Percentiles rank a stretch among this genome's conserved stretches.
These are phyloP conservation scores for Fusarium azukiicola DNA, from an alignment of 2,329 filamentous ascomycete species.

Conservation along the genomic window DNA sequence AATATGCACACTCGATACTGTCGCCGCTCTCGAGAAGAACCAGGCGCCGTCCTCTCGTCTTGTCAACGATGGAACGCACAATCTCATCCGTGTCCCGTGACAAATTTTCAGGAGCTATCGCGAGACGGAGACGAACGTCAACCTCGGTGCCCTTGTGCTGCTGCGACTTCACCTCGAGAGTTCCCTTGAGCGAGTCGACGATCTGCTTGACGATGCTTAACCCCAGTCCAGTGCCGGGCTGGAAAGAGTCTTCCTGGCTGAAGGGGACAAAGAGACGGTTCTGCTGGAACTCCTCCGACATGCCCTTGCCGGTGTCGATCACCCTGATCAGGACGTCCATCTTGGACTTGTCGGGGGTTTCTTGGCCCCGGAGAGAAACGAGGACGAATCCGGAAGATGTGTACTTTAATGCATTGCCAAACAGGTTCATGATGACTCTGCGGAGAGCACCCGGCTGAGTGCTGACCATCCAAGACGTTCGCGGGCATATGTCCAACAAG, in stretches of 20 bases:
- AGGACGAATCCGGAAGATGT: constrained; percentile 74
- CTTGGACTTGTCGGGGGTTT: constrained; percentile 44
- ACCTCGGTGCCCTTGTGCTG: constrained; percentile 77
- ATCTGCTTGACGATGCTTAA: constrained; percentile 82
- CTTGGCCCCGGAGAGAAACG: constrained; percentile 59
- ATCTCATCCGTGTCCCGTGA: constrained; percentile 39
- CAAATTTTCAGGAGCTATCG: constrained; percentile 29
- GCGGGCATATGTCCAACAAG: constrained; percentile 72
- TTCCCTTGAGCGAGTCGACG: constrained; percentile 79
- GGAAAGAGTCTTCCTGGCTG: constrained; percentile 80
- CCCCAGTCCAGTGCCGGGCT: constrained; percentile 81
- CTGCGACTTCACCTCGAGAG: constrained; percentile 77
- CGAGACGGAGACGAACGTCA: constrained; percentile 69
- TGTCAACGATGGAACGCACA: constrained; percentile 25
- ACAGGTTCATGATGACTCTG: constrained; percentile 82
- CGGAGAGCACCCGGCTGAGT: constrained; percentile 73
- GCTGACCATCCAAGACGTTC: constrained; percentile 71
- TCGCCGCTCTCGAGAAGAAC: constrained; percentile 45
- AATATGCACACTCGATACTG: constrained; percentile 2
- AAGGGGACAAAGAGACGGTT: constrained; percentile 82
- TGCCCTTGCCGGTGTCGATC: constrained; percentile 82
- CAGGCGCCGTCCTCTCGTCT: constrained; percentile 44
- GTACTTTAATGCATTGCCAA: constrained; percentile 83
- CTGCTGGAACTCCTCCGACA: constrained; percentile 80
- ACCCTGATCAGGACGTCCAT: constrained; percentile 68